Base-by-base conservation (phyloP, 495 filamentous ascomycete species). In the Podospora didyma region DNA sequence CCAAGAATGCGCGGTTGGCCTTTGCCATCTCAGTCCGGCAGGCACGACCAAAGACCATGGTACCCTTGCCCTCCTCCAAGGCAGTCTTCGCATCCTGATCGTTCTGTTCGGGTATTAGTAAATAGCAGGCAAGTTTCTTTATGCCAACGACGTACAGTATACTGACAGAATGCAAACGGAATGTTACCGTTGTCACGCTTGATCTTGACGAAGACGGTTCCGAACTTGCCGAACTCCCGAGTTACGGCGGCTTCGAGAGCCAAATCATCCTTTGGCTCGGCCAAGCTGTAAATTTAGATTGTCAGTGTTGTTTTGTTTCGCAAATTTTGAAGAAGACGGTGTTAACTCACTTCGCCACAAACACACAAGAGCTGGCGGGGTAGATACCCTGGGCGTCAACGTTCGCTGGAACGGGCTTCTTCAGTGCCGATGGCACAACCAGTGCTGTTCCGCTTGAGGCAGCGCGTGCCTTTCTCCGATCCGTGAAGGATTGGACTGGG, bases 131-230 rank as follows among this genome's bases (percentile, higher is more conserved):
- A 10, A 19, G n/a, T 9, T 21, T 49, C 19, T 41, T 23, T 19
- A n/a, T 17, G 1, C 46, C 10, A 16, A n/a, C 6, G 1, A 71
- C 78, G 69, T 65, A 84, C 82, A 11, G 78, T 82, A 55, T 74
- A 87, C 65, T 86, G 83, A 53, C 73, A 78, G 58, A 87, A 87
- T 2, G 84, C 84, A 57, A 79, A 86, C 0, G 84, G 84, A 80
- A 86, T 86, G 44, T 77, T 69, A 22, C 69, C 71, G 22, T 39
- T 48, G 61, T 84, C 84, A 11, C 83, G 81, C 23, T 79, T 76
- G 45, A 87, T 83, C 71, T 87, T 87, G 49, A 85, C 82, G 53
- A 75, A 86, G 45, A 82, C 79, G 9, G 68, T 69, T 17, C 84
- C 84, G 59, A 70, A 86, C 19, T 62, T 58, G 20, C 67, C 66